These are phyloP conservation scores for Eucalyptus brandiana DNA, from an alignment of 345 rosid genomes.

Conservation along the genomic window DNA sequence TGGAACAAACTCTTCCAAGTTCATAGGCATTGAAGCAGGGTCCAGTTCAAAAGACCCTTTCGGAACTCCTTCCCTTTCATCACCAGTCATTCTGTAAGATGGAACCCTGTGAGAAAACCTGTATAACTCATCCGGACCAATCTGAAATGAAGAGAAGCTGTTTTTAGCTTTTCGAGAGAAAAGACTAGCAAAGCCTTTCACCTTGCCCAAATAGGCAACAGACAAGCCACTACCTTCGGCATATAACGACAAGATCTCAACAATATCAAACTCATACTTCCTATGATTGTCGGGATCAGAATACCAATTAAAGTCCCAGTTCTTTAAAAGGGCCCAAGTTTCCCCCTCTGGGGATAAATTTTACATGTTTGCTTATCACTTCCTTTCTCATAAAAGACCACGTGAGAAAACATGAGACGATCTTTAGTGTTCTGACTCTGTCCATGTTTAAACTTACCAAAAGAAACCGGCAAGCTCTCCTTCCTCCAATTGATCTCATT, in stretches of 20 bases:
- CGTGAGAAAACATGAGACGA: too few relatives aligned
- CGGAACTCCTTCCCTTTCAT: constrained; percentile 49
- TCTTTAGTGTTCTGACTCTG: too few relatives aligned
- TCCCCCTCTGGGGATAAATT: constrained; percentile 55
- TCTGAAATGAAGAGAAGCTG: constrained; percentile 4
- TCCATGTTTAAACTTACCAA: too few relatives aligned
- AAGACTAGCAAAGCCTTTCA: constrained; percentile 64
- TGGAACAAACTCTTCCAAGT: constrained; percentile 20
- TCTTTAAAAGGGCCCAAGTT: constrained; percentile 77
- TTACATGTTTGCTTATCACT: neutral
- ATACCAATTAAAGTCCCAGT: constrained; percentile 57
- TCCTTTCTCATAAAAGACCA: too few relatives aligned
- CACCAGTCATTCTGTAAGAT: constrained; percentile 40
- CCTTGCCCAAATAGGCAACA: constrained; percentile 46
- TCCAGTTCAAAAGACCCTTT: constrained; percentile 70
- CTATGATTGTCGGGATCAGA: constrained; percentile 2
- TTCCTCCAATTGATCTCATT: too few relatives aligned
- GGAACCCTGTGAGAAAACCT: constrained; percentile 79
- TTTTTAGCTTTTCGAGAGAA: constrained; percentile 20
- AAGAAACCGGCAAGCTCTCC: too few relatives aligned
- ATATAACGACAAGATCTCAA: constrained; percentile 48
- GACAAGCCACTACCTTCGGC: constrained; percentile 17
- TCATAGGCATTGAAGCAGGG: constrained; percentile 54
- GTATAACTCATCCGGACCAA: constrained; percentile 43
- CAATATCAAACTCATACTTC: constrained; percentile 53